Percentiles rank a stretch among this genome's conserved stretches.
These are phyloP conservation scores for Fusarium verticillioides DNA, from an alignment of 2,329 filamentous ascomycete species.

Conservation along the genomic window DNA sequence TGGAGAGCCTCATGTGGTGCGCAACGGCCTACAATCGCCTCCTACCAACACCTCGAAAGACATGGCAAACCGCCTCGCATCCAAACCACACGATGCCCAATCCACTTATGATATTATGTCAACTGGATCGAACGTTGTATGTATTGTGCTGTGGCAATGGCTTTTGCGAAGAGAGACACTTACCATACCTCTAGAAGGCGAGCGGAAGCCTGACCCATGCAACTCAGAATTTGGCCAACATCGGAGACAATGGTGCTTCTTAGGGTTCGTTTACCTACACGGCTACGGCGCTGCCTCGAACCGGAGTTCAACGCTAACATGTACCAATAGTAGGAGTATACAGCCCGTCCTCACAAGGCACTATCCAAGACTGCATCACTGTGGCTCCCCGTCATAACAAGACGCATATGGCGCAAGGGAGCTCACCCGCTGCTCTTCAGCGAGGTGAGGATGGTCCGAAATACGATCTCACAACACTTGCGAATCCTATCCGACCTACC, in stretches of 20 bases:
- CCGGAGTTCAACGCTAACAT: not conserved
- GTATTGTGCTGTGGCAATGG: not conserved
- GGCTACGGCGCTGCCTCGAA: not conserved
- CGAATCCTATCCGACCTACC: not conserved
- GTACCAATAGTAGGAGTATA: slow-evolving; percentile 5
- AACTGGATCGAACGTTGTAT: not conserved
- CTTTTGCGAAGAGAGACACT: not conserved
- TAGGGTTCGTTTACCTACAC: slow-evolving; percentile 9
- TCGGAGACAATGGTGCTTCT: not conserved
- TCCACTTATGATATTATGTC: not conserved
- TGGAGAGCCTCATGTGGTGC: not conserved
- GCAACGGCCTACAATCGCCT: not conserved
- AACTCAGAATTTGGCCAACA: not conserved
- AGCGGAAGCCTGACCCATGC: not conserved
- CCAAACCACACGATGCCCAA: not conserved
- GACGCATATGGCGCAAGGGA: not conserved
- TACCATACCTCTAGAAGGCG: not conserved
- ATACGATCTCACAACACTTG: slow-evolving; percentile 10
- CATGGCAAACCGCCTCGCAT: not conserved
- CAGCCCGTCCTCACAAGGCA: not conserved
- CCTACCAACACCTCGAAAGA: not conserved
- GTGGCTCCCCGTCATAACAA: not conserved
- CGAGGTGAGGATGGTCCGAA: not conserved
- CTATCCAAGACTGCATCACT: not conserved
- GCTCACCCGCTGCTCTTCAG: not conserved